Evolutionary conservation across 768 basidiomycete species (phyloP), one percentile per base, ranked within the genome.

Genomic region (Leucocoprinus birnbaumii): DNA sequence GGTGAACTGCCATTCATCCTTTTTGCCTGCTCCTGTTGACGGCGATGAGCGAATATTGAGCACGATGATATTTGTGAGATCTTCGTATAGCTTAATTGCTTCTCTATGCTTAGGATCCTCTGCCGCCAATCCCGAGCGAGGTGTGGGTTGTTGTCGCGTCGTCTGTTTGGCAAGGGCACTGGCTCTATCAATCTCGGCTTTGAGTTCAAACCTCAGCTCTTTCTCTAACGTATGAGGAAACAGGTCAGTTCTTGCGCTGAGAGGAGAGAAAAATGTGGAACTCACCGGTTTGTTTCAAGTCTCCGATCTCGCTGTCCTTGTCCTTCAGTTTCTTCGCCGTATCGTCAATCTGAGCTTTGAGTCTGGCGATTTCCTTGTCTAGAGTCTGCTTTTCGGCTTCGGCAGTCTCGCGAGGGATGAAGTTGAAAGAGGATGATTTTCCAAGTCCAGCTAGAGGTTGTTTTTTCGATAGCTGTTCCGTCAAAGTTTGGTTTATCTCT

Each of bases 41-140:
- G 64, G 59, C 40, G 68, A 63, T 13, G 65, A 57, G 59, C 84
- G 86, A 66, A 91, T 77, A 31, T 75, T 80, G 2, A 81, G 74
- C 21, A 95, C 78, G 37, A 91, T 75, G 21, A 95, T 71, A 61
- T 93, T 91, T 1, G 91, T 92, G 59, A 92, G 68, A 62, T 94
- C 91, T 67, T 94, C 91, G 65, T 96, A 96, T 58, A 95, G 80
- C 48, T 76, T 76, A 61, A 93, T 77, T 41, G 86, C 78, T 62
- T 78, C 73, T 2, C 73, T 70, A 59, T 82, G 78, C 64, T 85
- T 85, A 4, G 82, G 81, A 58, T 86, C 83, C 21, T 82, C 76
- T 43, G 52, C 54, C 1, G 73, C 62, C 24, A 57, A 61, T 55
- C 72, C 71, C 25, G 66, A 64, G 13, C 75, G 72, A 19, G 70